Base-by-base conservation (phyloP, 345 rosid genomes). In the Citrus mangshanensis region DNA sequence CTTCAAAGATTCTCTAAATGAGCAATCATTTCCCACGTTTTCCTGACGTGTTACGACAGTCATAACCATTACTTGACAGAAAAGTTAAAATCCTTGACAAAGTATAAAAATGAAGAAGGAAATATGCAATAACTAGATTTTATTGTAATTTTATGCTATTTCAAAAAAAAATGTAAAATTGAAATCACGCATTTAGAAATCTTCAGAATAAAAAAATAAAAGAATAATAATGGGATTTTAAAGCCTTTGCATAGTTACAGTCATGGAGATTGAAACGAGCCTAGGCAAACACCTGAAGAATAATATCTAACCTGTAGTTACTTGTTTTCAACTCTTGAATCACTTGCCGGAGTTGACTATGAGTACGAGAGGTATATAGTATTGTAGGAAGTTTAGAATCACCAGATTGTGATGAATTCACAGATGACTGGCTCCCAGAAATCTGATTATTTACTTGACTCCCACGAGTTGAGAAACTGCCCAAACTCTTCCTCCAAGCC, bases 401-500 rank as follows among this genome's bases (percentile, higher is more conserved):
- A 54, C 24, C 70, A 4, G 92, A 81, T 37, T 79, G 77, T 24
- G 89, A 82, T 60, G 74, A 69, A 65, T 59, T 76, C 72, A 59
- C 77, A 71, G 80, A 81, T 16, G 82, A 68, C 40, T 81, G 82
- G 73, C 80, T 83, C 42, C 82, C 81, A 2, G 83, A 73, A 76
- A 65, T 76, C 32, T 70, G 84, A 80, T 81, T 55, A 54, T 73
- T 85, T 72, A 30, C 85, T 42, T 84, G 82, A 80, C 69, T 82
- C 84, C 84, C 85, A 75, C 89, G 90, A 72, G 89, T 90, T 0
- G 89, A 86, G 89, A 94, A 96, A 60, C 70, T 78, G 73, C 95
- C 99, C 80, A 94, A 82, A 82, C 91, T 94, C 86, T 89, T 94
- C 87, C 99, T 89, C 99, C 99, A 96, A n/a, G 94, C 95, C 89